Evolutionary conservation across 2,329 filamentous ascomycete species (phyloP).

Genomic region (Aspergillus latus): DNA sequence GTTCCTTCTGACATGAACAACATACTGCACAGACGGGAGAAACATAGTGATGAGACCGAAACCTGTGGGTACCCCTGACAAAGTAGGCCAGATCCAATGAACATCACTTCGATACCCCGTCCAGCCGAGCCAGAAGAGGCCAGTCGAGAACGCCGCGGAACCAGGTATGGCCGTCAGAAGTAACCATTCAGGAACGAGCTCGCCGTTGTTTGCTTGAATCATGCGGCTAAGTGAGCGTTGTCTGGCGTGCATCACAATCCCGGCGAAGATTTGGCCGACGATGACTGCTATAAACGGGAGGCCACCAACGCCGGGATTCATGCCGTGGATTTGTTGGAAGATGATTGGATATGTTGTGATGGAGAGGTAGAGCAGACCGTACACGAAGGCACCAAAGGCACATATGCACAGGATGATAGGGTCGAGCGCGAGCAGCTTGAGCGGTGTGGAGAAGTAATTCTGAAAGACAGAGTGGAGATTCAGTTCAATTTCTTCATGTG

Average conservation of each 20-base stretch:
- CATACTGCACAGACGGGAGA: background rate
- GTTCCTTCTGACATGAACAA: background rate
- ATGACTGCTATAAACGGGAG: slow-evolving; percentile 8
- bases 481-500: slow-evolving; percentile 6
- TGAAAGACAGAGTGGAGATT: slow-evolving; percentile 1
- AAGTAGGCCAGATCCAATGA: slow-evolving; percentile 44
- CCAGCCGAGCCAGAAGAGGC: slow-evolving; percentile 35
- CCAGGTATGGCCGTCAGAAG: slow-evolving; percentile 45
- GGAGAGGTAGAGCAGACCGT: slow-evolving; percentile 1
- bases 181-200: background rate
- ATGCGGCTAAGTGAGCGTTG: background rate
- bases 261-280: background rate
- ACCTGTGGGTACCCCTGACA: slow-evolving; percentile 47
- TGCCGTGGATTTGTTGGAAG: slow-evolving; percentile 8
- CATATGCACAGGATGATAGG: slow-evolving; percentile 8
- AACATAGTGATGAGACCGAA: slow-evolving; percentile 31
- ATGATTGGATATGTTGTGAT: background rate
- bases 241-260: background rate
- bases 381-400: slow-evolving; percentile 6
- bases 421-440: slow-evolving; percentile 8
- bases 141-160: slow-evolving; percentile 44
- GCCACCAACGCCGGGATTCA: slow-evolving; percentile 8
- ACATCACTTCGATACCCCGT: slow-evolving; percentile 39
- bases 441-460: slow-evolving; percentile 2
- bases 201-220: background rate